Evolutionary conservation across 176 grass and related monocot species (phyloP).

Genomic region (Carex scoparia): DNA sequence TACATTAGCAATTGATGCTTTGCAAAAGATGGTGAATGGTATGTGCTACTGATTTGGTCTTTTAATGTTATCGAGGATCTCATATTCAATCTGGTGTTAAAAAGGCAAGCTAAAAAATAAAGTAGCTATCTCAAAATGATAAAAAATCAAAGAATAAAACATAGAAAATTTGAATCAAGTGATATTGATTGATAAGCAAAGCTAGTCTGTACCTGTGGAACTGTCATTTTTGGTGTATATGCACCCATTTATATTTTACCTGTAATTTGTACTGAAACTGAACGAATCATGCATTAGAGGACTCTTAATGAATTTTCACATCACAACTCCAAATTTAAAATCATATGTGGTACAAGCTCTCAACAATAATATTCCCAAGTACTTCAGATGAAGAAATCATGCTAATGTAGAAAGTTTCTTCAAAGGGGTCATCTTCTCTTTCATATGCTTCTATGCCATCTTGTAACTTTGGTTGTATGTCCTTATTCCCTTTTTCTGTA

Average conservation of each 20-base stretch:
- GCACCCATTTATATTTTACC: background rate
- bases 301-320: background rate
- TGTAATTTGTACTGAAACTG: background rate
- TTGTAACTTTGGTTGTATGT: background rate
- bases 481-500: constrained; percentile 31
- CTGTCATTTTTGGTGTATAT: background rate
- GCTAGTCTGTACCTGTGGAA: background rate
- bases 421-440: background rate
- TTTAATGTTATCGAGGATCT: constrained; percentile 1
- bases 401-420: background rate
- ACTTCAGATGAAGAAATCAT: background rate
- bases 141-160: background rate
- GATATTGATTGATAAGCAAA: background rate
- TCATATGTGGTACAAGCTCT: background rate
- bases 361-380: background rate
- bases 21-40: constrained; percentile 99
- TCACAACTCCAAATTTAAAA: background rate
- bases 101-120: background rate
- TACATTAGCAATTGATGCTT: constrained; percentile 72
- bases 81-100: background rate
- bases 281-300: background rate
- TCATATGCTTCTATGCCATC: background rate
- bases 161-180: background rate
- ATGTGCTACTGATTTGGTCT: background rate
- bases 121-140: background rate